Evolutionary conservation across 352 stramenopile genomes (phyloP).

Genomic region (Paralagenidium karlingii): DNA sequence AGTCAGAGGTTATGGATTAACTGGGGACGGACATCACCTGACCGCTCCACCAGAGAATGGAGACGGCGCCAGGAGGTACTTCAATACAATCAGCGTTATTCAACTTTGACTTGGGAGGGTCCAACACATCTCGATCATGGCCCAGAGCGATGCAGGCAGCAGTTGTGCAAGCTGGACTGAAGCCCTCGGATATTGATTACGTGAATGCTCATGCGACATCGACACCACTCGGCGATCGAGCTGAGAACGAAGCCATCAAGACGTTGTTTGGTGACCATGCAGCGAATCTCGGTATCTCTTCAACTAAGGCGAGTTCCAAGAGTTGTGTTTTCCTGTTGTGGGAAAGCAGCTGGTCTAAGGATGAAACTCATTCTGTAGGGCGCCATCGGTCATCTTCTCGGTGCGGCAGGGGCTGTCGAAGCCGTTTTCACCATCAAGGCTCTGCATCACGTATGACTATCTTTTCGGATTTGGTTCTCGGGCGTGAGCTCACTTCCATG

Average conservation of each 20-base stretch:
- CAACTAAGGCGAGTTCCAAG: constrained; percentile 43
- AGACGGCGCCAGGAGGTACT: constrained; percentile 40
- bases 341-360: neutral
- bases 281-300: constrained; percentile 50
- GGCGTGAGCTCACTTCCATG: neutral
- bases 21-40: constrained; percentile 93
- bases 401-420: constrained; percentile 94
- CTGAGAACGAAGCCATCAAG: constrained; percentile 88
- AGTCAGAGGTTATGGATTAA: constrained; percentile 91
- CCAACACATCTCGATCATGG: constrained; percentile 45
- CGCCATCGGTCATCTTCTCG: constrained; percentile 90
- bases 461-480: neutral
- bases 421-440: constrained; percentile 91
- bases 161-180: constrained; percentile 60
- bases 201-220: constrained; percentile 98
- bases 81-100: neutral
- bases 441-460: constrained; percentile 60
- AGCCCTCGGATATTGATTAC: constrained; percentile 88
- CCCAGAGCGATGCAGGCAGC: constrained; percentile 87
- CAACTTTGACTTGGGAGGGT: constrained; percentile 49
- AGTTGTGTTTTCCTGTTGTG: neutral
- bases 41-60: constrained; percentile 54
- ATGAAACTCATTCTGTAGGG: constrained; percentile 38
- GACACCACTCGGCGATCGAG: constrained; percentile 94
- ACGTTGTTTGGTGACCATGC: constrained; percentile 59